phyloP scores from a whole-genome alignment of 2,329 filamentous ascomycete genomes.

The Alternaria incomplexa region DNA sequence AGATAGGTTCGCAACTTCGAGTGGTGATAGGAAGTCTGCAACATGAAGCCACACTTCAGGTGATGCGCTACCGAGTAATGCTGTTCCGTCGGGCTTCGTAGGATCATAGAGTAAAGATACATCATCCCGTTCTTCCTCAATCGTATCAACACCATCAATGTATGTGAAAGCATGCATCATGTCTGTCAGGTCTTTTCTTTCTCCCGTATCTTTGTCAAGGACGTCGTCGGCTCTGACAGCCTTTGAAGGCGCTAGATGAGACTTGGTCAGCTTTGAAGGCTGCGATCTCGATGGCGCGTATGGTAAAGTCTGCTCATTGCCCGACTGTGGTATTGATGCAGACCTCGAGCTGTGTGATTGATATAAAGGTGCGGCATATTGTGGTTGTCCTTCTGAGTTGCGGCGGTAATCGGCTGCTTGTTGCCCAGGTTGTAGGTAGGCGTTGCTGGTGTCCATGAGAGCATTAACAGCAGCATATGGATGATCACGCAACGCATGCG shows the following conservation, averaged over 20 bases:
- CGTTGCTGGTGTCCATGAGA: not conserved
- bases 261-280: slow-evolving; percentile 30
- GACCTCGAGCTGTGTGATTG: slow-evolving; percentile 19
- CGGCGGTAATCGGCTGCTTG: slow-evolving; percentile 28
- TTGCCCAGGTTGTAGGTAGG: slow-evolving; percentile 1
- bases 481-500: slow-evolving; percentile 20
- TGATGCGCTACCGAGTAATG: slow-evolving; percentile 24
- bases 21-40: slow-evolving; percentile 31
- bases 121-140: slow-evolving; percentile 24
- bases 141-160: slow-evolving; percentile 27
- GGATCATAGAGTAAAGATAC: slow-evolving; percentile 29
- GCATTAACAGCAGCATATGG: slow-evolving; percentile 23
- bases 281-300: slow-evolving; percentile 10
- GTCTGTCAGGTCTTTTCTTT: slow-evolving; percentile 40
- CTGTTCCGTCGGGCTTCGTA: slow-evolving; percentile 30
- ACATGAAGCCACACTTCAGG: slow-evolving; percentile 37
- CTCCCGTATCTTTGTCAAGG: slow-evolving; percentile 41
- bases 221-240: slow-evolving; percentile 24
- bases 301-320: slow-evolving; percentile 9
- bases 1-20: slow-evolving; percentile 37
- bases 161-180: slow-evolving; percentile 44
- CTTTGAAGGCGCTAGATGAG: slow-evolving; percentile 22
- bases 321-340: slow-evolving; percentile 21
- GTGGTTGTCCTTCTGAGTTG: slow-evolving; percentile 33
- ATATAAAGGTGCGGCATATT: slow-evolving; percentile 30